Conservation (phyloP, 1,139 yeast genomes). For the Chernovozyma sophiae-reginae region DNA sequence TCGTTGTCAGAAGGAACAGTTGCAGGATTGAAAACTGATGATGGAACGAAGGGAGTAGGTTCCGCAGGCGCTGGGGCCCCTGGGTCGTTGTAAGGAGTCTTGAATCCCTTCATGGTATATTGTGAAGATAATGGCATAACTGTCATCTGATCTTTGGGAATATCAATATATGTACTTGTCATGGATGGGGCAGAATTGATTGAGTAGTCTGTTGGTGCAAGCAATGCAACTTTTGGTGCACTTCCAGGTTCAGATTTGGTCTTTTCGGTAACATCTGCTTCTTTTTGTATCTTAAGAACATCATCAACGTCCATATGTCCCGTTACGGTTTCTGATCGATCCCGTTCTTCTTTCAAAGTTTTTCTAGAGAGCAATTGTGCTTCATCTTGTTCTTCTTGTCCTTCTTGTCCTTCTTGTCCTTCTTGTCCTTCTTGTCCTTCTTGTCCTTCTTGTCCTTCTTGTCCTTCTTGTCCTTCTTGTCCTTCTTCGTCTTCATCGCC, state of each 20-base stretch:
- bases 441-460: no score
- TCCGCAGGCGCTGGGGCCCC: slow-evolving; percentile 73
- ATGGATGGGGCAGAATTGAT: background rate
- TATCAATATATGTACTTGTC: slow-evolving; percentile 33
- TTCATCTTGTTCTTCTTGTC: no score
- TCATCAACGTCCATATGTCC: no score
- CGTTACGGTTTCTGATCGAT: no score
- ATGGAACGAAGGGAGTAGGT: slow-evolving; percentile 51
- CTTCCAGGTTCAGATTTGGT: background rate
- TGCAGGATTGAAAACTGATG: slow-evolving; percentile 7
- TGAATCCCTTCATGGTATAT: slow-evolving; percentile 9
- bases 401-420: no score
- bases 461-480: no score
- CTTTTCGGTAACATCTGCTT: background rate
- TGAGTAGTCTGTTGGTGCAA: background rate
- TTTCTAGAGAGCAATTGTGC: no score
- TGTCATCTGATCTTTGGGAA: slow-evolving; percentile 58
- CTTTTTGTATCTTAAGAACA: no score
- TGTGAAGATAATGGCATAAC: slow-evolving; percentile 19
- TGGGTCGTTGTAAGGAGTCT: slow-evolving; percentile 65
- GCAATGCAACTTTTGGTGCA: background rate
- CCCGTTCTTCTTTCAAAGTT: no score
- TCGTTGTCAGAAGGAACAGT: slow-evolving; percentile 2
- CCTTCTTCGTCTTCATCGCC: no score
- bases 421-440: no score